These are phyloP conservation scores for Camellia lanceoleosa DNA, from an alignment of 148 eudicot genomes.

Conservation along the genomic window DNA sequence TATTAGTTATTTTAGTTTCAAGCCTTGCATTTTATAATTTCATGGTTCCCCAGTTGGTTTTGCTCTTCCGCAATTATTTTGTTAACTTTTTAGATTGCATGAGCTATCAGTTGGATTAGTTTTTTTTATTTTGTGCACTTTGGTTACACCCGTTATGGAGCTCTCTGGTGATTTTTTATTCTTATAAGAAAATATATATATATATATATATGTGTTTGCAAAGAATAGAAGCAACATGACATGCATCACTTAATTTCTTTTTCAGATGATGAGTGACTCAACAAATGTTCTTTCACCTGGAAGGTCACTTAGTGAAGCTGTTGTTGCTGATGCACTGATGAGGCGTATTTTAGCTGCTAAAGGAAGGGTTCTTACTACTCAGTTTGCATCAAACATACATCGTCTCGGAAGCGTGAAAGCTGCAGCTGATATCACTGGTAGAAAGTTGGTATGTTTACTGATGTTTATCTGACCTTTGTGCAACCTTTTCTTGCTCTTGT, in stretches of 20 bases:
- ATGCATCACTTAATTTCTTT: conserved; percentile 8
- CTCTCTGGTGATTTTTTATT: background rate
- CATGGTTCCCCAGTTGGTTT: background rate
- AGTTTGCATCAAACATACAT: conserved; percentile 96
- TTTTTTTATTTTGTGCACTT: background rate
- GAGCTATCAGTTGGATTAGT: background rate
- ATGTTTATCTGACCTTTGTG: background rate
- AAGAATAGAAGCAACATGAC: background rate
- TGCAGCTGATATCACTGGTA: conserved; percentile 92
- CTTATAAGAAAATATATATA: background rate
- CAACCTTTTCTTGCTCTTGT: background rate
- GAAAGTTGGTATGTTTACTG: conserved; percentile 79
- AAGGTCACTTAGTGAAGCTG: conserved; percentile 85
- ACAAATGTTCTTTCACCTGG: conserved; percentile 96
- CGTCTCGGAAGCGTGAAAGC: conserved; percentile 98
- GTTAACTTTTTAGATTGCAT: background rate
- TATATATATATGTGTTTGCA: background rate
- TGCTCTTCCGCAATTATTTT: background rate
- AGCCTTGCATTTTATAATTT: background rate
- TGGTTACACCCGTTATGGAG: background rate
- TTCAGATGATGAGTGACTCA: conserved; percentile 99
- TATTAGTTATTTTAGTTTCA: too few relatives aligned
- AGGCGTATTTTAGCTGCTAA: conserved; percentile 76
- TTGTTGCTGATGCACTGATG: conserved; percentile 81
- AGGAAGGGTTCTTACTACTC: conserved; percentile 95